phyloP scores from a whole-genome alignment of 495 filamentous ascomycete genomes.

The Xylaria nigripes region DNA sequence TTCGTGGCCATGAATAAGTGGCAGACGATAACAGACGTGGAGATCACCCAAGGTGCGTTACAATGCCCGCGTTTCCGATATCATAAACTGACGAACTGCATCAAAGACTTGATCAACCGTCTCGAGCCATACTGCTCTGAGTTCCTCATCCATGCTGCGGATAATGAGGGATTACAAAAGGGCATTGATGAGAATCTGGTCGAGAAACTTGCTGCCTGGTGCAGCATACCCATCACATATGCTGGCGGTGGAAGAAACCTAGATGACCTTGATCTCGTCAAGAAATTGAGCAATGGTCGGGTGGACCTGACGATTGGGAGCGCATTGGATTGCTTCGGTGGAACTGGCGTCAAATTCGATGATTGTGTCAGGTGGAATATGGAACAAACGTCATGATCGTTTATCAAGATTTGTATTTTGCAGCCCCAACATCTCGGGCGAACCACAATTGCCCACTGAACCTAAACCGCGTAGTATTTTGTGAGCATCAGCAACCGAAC shows the following conservation, averaged over 20 bases:
- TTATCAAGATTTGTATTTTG: not conserved
- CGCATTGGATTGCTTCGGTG: slow-evolving; percentile 92
- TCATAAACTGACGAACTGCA: not conserved
- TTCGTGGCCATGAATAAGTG: slow-evolving; percentile 97
- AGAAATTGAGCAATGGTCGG: slow-evolving; percentile 63
- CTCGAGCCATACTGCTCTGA: slow-evolving; percentile 89
- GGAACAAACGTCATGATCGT: slow-evolving; percentile 18
- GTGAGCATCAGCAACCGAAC: slow-evolving; percentile 13
- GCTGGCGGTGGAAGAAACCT: slow-evolving; percentile 82
- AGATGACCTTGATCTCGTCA: slow-evolving; percentile 71
- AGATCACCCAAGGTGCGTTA: slow-evolving; percentile 67
- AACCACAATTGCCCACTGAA: not conserved
- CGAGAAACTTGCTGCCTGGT: slow-evolving; percentile 68
- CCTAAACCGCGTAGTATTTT: slow-evolving; percentile 2
- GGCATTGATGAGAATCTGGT: slow-evolving; percentile 88
- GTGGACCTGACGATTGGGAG: slow-evolving; percentile 95
- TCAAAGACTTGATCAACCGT: slow-evolving; percentile 62
- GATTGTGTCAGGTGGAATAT: slow-evolving; percentile 87
- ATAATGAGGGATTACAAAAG: slow-evolving; percentile 84
- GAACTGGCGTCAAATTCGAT: slow-evolving; percentile 71
- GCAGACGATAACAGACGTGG: slow-evolving; percentile 95
- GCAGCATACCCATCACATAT: slow-evolving; percentile 86
- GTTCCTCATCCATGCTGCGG: slow-evolving; percentile 97
- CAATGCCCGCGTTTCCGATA: not conserved
- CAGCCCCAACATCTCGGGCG: not conserved